Conservation (phyloP, 495 filamentous ascomycete species). For the Xylaria telfairii region DNA sequence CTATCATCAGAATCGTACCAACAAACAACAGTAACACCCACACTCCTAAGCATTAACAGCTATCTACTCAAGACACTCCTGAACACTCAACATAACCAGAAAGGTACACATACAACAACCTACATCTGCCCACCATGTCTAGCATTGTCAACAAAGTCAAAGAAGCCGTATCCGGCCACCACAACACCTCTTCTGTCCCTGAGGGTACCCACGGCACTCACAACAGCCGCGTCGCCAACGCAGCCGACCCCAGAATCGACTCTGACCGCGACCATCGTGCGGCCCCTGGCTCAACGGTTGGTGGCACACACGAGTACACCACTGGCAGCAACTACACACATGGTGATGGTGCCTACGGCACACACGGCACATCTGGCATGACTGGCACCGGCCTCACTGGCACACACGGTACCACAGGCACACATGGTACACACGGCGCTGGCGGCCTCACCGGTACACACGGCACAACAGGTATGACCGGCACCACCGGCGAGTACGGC, state of each 20-base stretch:
- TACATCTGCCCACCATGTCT: constrained; percentile 61
- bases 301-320: constrained; percentile 36
- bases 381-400: constrained; percentile 24
- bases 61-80: not conserved
- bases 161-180: constrained; percentile 63
- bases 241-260: constrained; percentile 56
- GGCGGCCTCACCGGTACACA: constrained; percentile 28
- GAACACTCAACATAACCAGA: not conserved
- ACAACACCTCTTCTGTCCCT: constrained; percentile 39
- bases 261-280: constrained; percentile 47
- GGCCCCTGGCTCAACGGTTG: constrained; percentile 35
- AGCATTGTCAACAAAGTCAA: constrained; percentile 76
- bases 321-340: constrained; percentile 37
- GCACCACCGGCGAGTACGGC: constrained; percentile 27
- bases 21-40: constrained; percentile 4
- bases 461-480: constrained; percentile 19
- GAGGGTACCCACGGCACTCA: constrained; percentile 55
- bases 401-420: constrained; percentile 26
- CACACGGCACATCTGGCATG: constrained; percentile 28
- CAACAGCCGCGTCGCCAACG: constrained; percentile 49
- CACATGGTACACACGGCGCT: too few species aligned
- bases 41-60: constrained; percentile 5
- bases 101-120: not conserved
- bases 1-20: not conserved
- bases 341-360: constrained; percentile 33